phyloP scores from a whole-genome alignment of 2,329 filamentous ascomycete species.

The Beauveria caledonica region DNA sequence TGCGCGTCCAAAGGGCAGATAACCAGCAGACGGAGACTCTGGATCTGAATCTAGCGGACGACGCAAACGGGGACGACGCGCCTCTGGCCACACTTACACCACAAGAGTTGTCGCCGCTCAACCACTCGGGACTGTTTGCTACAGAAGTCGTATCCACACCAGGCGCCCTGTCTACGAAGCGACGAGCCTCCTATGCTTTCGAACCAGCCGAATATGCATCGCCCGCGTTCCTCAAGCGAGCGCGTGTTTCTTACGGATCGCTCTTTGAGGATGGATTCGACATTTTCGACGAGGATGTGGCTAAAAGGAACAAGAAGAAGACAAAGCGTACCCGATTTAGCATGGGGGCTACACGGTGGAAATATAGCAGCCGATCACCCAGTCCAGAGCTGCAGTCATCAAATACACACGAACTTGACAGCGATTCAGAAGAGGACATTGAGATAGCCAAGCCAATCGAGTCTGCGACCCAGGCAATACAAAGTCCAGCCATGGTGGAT shows the following conservation, averaged over 20 bases:
- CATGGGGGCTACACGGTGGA: conserved; percentile 62
- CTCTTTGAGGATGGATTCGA: conserved; percentile 57
- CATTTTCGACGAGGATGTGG: conserved; percentile 62
- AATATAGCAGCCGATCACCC: conserved; percentile 60
- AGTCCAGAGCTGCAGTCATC: conserved; percentile 55
- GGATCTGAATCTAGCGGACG: conserved; percentile 35
- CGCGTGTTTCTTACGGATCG: conserved; percentile 60
- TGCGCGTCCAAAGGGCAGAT: conserved; percentile 36
- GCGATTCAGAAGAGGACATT: conserved; percentile 12
- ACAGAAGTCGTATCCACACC: conserved; percentile 13
- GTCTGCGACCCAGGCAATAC: conserved; percentile 8
- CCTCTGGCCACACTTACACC: conserved; percentile 11
- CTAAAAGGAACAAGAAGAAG: conserved; percentile 44
- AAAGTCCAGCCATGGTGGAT: conserved; percentile 25
- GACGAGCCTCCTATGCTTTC: conserved; percentile 25
- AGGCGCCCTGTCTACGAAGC: conserved; percentile 23
- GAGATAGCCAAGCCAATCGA: conserved; percentile 10
- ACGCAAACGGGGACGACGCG: conserved; percentile 15
- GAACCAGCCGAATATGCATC: conserved; percentile 57
- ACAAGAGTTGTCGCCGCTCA: conserved; percentile 14
- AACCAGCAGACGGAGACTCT: conserved; percentile 41
- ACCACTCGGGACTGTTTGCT: conserved; percentile 10
- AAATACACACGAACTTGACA: conserved; percentile 17
- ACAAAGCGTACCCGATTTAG: conserved; percentile 66
- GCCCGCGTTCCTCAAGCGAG: conserved; percentile 70